Evolutionary conservation across 345 rosid genomes (phyloP).

Genomic region (Rhizophora mangle): DNA sequence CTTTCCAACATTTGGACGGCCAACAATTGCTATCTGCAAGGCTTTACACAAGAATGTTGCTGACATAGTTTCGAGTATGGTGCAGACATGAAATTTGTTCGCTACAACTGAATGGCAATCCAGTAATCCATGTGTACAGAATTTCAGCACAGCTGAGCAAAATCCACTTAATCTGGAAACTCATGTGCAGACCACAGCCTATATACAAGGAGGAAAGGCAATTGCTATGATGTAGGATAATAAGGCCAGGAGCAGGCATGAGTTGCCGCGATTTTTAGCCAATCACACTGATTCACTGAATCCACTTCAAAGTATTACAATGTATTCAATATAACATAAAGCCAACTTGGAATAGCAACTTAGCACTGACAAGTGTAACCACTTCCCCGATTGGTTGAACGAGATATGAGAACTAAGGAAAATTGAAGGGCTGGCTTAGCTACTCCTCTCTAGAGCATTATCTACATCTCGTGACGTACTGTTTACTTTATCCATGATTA

Average conservation of each 20-base stretch:
- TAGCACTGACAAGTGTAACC: not conserved
- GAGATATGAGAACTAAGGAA: not conserved
- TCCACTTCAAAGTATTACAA: too few relatives aligned
- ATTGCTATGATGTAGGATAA: not conserved
- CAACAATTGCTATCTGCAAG: slow-evolving; percentile 78
- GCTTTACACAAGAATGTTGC: slow-evolving; percentile 3
- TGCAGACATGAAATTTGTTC: not conserved
- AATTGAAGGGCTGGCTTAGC: not conserved
- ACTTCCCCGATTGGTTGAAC: not conserved
- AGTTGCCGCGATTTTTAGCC: not conserved
- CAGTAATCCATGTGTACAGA: not conserved
- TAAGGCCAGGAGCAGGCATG: not conserved
- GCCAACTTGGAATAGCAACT: not conserved
- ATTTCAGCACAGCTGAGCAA: too few relatives aligned
- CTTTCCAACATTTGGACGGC: slow-evolving; percentile 94
- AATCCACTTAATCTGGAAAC: not conserved
- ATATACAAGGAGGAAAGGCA: not conserved
- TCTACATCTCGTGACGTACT: slow-evolving; percentile 65
- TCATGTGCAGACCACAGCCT: not conserved
- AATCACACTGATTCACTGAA: not conserved
- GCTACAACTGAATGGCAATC: too few relatives aligned
- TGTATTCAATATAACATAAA: not conserved
- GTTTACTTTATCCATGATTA: slow-evolving; percentile 48
- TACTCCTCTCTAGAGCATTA: slow-evolving; percentile 49
- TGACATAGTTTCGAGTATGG: not conserved